Conservation (phyloP, 2,329 filamentous ascomycete genomes). For the Penicillium hordei region DNA sequence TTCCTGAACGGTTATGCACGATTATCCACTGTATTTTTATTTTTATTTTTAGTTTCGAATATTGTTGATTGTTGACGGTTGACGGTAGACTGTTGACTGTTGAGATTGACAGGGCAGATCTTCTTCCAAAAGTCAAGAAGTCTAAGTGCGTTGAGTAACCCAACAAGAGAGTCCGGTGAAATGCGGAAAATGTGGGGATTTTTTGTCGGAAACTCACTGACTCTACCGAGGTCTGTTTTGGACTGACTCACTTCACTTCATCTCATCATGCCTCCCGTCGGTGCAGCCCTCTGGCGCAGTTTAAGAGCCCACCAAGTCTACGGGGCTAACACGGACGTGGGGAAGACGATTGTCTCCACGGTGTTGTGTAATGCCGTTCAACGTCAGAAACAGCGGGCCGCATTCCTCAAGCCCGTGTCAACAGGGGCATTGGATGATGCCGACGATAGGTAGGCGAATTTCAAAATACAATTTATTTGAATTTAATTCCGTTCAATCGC, state of each 20-base stretch:
- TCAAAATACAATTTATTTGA: background rate
- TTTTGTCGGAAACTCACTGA: conserved; percentile 2
- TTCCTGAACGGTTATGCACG: background rate
- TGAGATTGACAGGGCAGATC: background rate
- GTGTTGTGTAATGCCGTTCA: conserved; percentile 65
- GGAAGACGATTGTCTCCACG: conserved; percentile 79
- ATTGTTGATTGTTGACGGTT: background rate
- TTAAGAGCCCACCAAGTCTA: conserved; percentile 73
- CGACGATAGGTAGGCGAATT: conserved; percentile 60
- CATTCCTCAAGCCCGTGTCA: conserved; percentile 79
- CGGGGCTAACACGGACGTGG: conserved; percentile 80
- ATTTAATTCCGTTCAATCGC: background rate
- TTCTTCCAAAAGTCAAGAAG: background rate
- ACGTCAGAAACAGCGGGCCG: conserved; percentile 49
- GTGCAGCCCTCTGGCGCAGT: conserved; percentile 65
- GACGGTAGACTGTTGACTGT: background rate
- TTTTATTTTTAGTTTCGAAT: background rate
- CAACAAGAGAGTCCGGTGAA: conserved; percentile 5
- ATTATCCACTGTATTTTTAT: background rate
- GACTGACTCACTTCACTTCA: conserved; percentile 8
- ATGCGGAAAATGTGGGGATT: background rate
- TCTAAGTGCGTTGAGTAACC: conserved; percentile 5
- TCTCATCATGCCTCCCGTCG: conserved; percentile 49
- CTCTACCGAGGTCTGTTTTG: background rate
- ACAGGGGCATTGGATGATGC: conserved; percentile 69